Base-by-base conservation (phyloP, 257 asterid species). In the Gentiana macrophylla region DNA sequence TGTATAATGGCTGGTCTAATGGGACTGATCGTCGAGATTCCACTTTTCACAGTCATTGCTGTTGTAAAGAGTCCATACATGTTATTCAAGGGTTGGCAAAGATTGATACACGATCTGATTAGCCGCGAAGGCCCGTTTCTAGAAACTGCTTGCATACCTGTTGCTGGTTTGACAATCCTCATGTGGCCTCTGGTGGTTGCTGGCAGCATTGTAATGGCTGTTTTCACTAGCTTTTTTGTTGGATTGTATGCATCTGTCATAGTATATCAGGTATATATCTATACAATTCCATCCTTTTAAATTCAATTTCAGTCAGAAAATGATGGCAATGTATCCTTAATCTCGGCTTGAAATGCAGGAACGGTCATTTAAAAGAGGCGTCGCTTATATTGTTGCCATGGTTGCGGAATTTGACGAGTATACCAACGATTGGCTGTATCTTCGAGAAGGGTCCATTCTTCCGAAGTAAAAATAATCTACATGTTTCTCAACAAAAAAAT, bases 341-440 rank as follows among this genome's bases (percentile, higher is more conserved):
- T 13, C 45, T 41, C 37, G 8, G 11, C 9, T 67, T n/a, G 56
- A 48, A 61, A 41, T 69, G 72, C 79, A 89, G 96, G 97, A 90
- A 57, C 78, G 91, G 58, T 90, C 96, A 7, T 90, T 90, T 66
- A 63, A 71, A 53, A 79, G 94, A 45, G 97, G 97, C 51, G 59
- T 77, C 44, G 94, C 96, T 33, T 90, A 73, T 52, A 84, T 82
- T 63, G 64, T 90, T 49, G 96, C 97, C 13, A 90, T 90, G 97
- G 91, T 86, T 55, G 97, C 94, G 0, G 97, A 87, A 62, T 90
- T 90, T 47, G 97, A 90, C 37, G 97, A 90, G 83, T 90, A 90
- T 53, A 90, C 97, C 35, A 90, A 90, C 12, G 97, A 90, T 69
- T 86, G 86, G 94, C 96, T 90, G 62, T 90, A 90, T 62, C 97